Evolutionary conservation across 768 basidiomycete species (phyloP).

Genomic region (Multifurca ochricompacta): DNA sequence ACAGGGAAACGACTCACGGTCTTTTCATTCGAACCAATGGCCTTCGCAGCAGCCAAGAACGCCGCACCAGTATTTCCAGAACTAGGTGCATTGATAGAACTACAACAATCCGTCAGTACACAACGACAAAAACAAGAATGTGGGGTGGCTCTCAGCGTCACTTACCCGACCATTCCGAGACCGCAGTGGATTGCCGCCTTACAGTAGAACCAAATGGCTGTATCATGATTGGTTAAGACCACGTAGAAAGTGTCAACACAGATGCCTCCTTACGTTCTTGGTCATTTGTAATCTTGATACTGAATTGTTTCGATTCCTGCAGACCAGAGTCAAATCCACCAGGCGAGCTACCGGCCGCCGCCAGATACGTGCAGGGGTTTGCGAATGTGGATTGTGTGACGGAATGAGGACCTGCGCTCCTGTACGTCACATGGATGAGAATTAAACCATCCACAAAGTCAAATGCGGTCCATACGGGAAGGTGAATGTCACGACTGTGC

Average conservation of each 20-base stretch:
- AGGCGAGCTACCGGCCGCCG: slow-evolving; percentile 27
- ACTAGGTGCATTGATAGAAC: slow-evolving; percentile 41
- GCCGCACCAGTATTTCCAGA: slow-evolving; percentile 37
- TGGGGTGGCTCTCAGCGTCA: background rate
- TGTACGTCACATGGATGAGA: slow-evolving; percentile 4
- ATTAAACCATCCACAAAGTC: background rate
- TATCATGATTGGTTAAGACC: background rate
- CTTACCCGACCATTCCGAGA: slow-evolving; percentile 43
- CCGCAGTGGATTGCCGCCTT: slow-evolving; percentile 41
- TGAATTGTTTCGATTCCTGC: slow-evolving; percentile 32
- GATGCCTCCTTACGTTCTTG: slow-evolving; percentile 33
- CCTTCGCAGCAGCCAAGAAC: slow-evolving; percentile 35
- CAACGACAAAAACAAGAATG: background rate
- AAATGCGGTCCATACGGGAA: slow-evolving; percentile 35
- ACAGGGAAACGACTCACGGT: slow-evolving; percentile 27
- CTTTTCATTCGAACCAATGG: slow-evolving; percentile 30
- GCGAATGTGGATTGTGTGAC: slow-evolving; percentile 28
- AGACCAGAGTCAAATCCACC: slow-evolving; percentile 51
- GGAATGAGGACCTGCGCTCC: slow-evolving; percentile 21
- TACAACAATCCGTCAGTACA: background rate
- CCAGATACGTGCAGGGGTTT: slow-evolving; percentile 33
- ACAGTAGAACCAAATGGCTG: slow-evolving; percentile 54
- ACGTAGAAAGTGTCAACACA: background rate
- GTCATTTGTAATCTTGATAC: slow-evolving; percentile 41
- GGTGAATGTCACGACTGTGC: slow-evolving; percentile 47